Evolutionary conservation across 139 green algal genomes (phyloP).

Genomic region (Picochlorum sp.): DNA sequence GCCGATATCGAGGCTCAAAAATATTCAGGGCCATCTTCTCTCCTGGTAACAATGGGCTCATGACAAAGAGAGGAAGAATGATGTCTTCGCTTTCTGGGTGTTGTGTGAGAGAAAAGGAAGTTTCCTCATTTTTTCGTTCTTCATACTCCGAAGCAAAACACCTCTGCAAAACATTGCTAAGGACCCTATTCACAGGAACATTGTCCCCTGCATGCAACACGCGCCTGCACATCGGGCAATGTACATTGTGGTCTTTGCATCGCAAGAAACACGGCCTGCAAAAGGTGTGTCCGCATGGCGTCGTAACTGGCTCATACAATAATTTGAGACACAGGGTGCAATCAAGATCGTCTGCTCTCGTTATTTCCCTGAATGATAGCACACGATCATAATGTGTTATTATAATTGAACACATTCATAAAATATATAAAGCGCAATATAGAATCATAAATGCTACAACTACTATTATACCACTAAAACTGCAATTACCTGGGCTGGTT

Average conservation of each 20-base stretch:
- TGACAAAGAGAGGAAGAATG: slow-evolving; percentile 79
- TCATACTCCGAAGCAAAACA: slow-evolving; percentile 41
- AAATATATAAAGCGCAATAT: no score
- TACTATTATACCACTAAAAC: no score
- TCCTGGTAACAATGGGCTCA: slow-evolving; percentile 70
- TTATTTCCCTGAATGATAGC: neutral
- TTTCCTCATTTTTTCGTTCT: slow-evolving; percentile 7
- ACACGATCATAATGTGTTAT: no score
- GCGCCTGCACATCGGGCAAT: slow-evolving; percentile 68
- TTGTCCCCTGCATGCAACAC: slow-evolving; percentile 37
- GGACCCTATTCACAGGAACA: slow-evolving; percentile 51
- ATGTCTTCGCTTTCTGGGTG: neutral
- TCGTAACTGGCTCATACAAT: slow-evolving; percentile 83
- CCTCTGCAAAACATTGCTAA: slow-evolving; percentile 53
- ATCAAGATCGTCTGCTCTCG: slow-evolving; percentile 54
- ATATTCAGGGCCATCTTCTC: slow-evolving; percentile 87
- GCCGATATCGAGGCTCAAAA: slow-evolving; percentile 86
- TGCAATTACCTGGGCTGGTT: no score
- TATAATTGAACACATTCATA: no score
- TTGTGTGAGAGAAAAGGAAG: neutral
- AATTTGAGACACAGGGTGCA: slow-evolving; percentile 82
- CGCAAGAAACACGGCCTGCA: slow-evolving; percentile 65
- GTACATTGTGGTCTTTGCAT: slow-evolving; percentile 60
- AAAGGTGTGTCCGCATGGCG: slow-evolving; percentile 77
- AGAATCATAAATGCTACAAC: no score